Evolutionary conservation across 1,284 basidiomycete species (phyloP).

Genomic region (Omphalotus olearius): DNA sequence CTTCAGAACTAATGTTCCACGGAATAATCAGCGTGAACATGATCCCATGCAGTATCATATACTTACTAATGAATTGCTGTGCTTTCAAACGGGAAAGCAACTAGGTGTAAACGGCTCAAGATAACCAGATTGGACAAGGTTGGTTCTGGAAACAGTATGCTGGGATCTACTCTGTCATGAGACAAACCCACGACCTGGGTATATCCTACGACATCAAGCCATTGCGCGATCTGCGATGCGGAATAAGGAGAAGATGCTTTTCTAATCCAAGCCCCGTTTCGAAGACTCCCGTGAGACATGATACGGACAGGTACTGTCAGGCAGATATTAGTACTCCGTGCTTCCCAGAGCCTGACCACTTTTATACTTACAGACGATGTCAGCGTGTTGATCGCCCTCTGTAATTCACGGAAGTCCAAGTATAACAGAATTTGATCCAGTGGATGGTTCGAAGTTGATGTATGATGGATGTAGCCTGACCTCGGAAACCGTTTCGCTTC

Average conservation of each 20-base stretch:
- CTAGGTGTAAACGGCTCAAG: slow-evolving; percentile 21
- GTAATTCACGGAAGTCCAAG: too few species aligned
- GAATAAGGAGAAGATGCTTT: slow-evolving; percentile 10
- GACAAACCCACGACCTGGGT: slow-evolving; percentile 7
- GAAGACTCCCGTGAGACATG: not conserved
- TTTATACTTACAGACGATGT: too few species aligned
- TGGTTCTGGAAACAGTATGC: slow-evolving; percentile 16
- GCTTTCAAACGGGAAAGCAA: slow-evolving; percentile 33
- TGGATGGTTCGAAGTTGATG: too few species aligned
- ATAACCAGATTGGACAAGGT: slow-evolving; percentile 24
- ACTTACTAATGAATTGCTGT: slow-evolving; percentile 35
- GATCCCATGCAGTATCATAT: not conserved
- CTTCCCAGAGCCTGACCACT: too few species aligned
- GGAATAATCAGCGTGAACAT: not conserved
- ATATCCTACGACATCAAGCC: slow-evolving; percentile 10
- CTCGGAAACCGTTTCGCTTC: too few species aligned
- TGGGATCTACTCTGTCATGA: not conserved
- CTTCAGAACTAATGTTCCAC: slow-evolving; percentile 21
- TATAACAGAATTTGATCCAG: too few species aligned
- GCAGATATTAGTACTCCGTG: too few species aligned
- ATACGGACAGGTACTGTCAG: too few species aligned
- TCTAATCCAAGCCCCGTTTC: slow-evolving; percentile 11
- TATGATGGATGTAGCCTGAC: too few species aligned
- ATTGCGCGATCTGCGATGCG: slow-evolving; percentile 2
- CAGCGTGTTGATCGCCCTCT: too few species aligned